Evolutionary conservation across 371 early-diverging fungal species (phyloP), one percentile per base, ranked within the genome.

Genomic region (Mucor piriformis): DNA sequence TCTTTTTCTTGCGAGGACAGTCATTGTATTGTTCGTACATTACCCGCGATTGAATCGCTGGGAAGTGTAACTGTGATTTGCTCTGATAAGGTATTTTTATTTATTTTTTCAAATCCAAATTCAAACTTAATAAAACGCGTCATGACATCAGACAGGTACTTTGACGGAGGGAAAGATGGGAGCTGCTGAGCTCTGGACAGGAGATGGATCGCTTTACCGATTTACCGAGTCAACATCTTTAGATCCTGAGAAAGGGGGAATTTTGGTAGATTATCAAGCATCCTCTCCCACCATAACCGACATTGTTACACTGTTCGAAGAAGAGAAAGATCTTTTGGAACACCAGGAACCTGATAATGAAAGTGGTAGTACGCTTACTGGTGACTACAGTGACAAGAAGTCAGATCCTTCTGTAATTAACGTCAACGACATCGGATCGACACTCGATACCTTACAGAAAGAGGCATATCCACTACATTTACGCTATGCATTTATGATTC

Each of bases 11-110:
- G n/a, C n/a, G n/a, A n/a, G n/a, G 23, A 44, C 34, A 79, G 79
- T 12, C 63, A 79, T 61, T 79, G 80, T 51, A 64, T 97, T 37
- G 95, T 97, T 6, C 83, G 95, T 61, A 93, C 94, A 46, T 75
- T 97, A 11, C 91, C 91, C 6, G 89, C 93, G 10, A 87, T 98
- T 0, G 97, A 97, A 78, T 91, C 92, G 7, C 73, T 97, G 11
- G 97, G 97, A 13, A 90, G 92, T 24, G 93, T 97, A 6, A 94
- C 94, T 20, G 88, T 90, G 54, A 94, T 98, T 60, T 96, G 96
- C 73, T 94, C 95, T 0, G 96, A 96, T 72, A 97, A 98, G 88
- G 95, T 93, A 12, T 88, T n/a, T n/a, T n/a, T n/a, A n/a, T n/a
- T n/a, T n/a, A n/a, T n/a, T n/a, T n/a, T n/a, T n/a, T n/a, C n/a